These are phyloP conservation scores for Megacollybia marginata DNA, from an alignment of 768 basidiomycete genomes.

Conservation along the genomic window DNA sequence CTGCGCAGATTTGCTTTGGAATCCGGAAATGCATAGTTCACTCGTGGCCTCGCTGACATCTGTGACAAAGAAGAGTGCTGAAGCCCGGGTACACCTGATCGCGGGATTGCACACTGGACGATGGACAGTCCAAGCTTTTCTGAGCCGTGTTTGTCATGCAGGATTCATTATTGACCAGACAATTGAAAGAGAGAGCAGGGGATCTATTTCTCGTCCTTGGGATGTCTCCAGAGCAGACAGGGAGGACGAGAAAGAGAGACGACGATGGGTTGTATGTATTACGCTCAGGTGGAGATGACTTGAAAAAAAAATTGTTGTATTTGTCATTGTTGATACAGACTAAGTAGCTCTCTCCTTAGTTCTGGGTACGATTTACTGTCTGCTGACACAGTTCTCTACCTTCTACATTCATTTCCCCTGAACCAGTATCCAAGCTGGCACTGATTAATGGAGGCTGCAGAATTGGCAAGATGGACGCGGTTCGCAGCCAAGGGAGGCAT, in stretches of 20 bases:
- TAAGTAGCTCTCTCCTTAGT: too few species aligned
- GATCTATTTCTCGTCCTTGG: slow-evolving; percentile 39
- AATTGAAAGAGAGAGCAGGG: slow-evolving; percentile 40
- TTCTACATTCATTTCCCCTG: neutral
- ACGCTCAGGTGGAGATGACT: slow-evolving; percentile 38
- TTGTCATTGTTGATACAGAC: too few species aligned
- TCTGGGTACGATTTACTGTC: too few species aligned
- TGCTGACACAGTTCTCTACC: neutral
- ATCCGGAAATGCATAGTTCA: slow-evolving; percentile 46
- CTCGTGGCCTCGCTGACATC: slow-evolving; percentile 46
- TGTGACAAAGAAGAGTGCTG: slow-evolving; percentile 34
- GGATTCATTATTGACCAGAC: slow-evolving; percentile 41
- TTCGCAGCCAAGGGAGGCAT: slow-evolving; percentile 85
- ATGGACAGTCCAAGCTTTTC: slow-evolving; percentile 61
- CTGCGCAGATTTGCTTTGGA: slow-evolving; percentile 78
- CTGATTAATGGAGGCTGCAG: slow-evolving; percentile 53
- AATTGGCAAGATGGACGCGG: slow-evolving; percentile 74
- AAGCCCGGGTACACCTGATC: slow-evolving; percentile 55
- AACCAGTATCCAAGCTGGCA: slow-evolving; percentile 4
- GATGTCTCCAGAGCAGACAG: slow-evolving; percentile 37
- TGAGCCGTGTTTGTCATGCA: slow-evolving; percentile 26
- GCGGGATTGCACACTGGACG: slow-evolving; percentile 73
- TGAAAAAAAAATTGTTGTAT: too few species aligned
- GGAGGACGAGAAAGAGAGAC: slow-evolving; percentile 62
- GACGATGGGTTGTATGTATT: slow-evolving; percentile 70